Base-by-base conservation (phyloP, 345 rosid genomes). In the Hypericum perforatum region DNA sequence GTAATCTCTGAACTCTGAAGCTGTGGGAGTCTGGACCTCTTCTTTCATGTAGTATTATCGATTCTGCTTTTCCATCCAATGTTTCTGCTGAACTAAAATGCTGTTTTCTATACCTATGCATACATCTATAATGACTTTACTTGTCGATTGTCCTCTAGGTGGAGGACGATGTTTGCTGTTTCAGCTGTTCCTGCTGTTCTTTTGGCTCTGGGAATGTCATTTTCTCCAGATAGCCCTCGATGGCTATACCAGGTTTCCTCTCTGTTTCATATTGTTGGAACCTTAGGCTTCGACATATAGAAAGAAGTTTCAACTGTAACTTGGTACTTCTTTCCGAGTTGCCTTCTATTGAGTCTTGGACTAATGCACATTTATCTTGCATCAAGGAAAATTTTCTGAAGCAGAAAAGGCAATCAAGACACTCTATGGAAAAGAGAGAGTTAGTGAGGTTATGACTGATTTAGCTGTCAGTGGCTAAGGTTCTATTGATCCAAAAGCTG, bases 181-280 rank as follows among this genome's bases (percentile, higher is more conserved):
- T 76, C 99, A 11, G 86, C 70, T 56, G 66, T 85, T 50, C 99
- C 99, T 38, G 84, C 99, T 59, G 68, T 84, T 66, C 76, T 92
- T 13, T 69, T 92, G 74, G 99, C 82, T 9, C 16, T 89, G 52
- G 99, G 99, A 59, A 89, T 86, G 95, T 58, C 72, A 13, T 77
- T 89, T 74, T 80, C 97, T 56, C 99, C 99, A 9, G 99, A 92
- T 80, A 92, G 99, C 68, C 99, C 99, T 11, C 80, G 97, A 71
- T 92, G 99, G 99, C 91, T 92, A 44, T 84, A 71, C 76, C 99
- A 92, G 99, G 95, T 85, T 69, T 52, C 64, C 44, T 54, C 49
- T 22, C 32, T 22, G 1, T 22, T 22, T 22, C 32, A 1, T 22
- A 22, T 22, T 22, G 32, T 22, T 22, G 32, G 32, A 4, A 22